Percentiles rank a stretch among this genome's conserved stretches.
Evolutionary conservation across 2,329 filamentous ascomycete genomes (phyloP).

Genomic region (Colletotrichum theobromicola): DNA sequence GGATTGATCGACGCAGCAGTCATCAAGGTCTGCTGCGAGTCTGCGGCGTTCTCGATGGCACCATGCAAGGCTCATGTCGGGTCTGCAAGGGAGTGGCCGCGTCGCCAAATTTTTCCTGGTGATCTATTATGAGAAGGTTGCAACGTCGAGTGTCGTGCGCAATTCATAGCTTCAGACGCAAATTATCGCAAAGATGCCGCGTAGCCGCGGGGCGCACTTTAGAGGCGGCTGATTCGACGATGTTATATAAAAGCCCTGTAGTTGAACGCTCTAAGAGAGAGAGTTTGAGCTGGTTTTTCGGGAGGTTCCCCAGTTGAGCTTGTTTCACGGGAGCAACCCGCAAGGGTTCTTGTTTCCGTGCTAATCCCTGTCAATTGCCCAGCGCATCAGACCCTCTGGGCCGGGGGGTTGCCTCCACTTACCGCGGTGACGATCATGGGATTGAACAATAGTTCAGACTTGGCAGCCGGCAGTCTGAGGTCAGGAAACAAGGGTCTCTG

Average conservation of each 20-base stretch:
- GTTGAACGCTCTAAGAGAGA: background rate
- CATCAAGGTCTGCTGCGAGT: background rate
- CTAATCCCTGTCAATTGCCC: slow-evolving; percentile 4
- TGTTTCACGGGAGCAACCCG: background rate
- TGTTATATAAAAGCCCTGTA: background rate
- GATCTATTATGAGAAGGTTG: background rate
- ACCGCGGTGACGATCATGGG: background rate
- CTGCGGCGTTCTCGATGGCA: background rate
- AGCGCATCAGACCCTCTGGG: background rate
- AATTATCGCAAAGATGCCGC: background rate
- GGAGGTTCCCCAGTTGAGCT: background rate
- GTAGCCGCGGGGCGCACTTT: background rate
- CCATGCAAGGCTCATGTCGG: background rate
- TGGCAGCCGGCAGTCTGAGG: background rate
- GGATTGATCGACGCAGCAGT: background rate
- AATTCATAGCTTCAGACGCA: background rate
- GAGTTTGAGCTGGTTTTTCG: slow-evolving; percentile 10
- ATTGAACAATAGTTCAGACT: background rate
- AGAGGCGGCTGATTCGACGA: background rate
- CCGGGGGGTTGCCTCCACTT: background rate
- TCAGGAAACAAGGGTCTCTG: background rate
- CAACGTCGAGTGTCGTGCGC: background rate
- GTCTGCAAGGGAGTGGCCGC: background rate
- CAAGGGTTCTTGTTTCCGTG: slow-evolving; percentile 6
- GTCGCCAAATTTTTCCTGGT: background rate